Conservation (phyloP, 768 basidiomycete species). For the Auricularia cornea region DNA sequence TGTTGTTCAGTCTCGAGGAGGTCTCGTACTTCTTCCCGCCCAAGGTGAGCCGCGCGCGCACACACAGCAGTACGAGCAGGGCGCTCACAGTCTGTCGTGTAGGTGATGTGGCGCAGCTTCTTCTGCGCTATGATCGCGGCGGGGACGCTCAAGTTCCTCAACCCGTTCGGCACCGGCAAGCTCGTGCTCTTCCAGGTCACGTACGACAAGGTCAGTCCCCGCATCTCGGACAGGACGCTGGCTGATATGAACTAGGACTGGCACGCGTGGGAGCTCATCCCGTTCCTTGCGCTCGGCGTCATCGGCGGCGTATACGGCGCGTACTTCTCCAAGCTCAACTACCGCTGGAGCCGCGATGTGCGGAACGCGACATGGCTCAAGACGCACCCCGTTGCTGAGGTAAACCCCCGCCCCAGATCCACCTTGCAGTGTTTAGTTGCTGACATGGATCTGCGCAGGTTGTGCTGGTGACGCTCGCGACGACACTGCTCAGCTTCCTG, state of each 20-base stretch:
- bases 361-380: slow-evolving; percentile 77
- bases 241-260: slow-evolving; percentile 53
- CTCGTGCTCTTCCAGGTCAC: slow-evolving; percentile 87
- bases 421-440: too few relatives aligned
- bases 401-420: too few relatives aligned
- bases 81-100: background rate
- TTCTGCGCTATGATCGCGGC: slow-evolving; percentile 35
- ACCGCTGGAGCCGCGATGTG: slow-evolving; percentile 77
- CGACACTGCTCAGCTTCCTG: slow-evolving; percentile 70
- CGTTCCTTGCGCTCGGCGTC: slow-evolving; percentile 80
- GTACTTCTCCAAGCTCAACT: slow-evolving; percentile 85
- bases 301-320: slow-evolving; percentile 94
- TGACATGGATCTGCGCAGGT: too few relatives aligned
- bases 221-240: background rate
- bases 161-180: slow-evolving; percentile 94
- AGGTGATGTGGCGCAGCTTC: slow-evolving; percentile 20
- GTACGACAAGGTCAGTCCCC: slow-evolving; percentile 58
- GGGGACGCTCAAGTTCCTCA: slow-evolving; percentile 36
- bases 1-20: slow-evolving; percentile 88
- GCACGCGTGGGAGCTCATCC: slow-evolving; percentile 81
- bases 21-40: slow-evolving; percentile 96
- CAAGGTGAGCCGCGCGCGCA: slow-evolving; percentile 64
- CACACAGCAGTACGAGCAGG: too few relatives aligned
- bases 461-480: slow-evolving; percentile 64
- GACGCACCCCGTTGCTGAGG: slow-evolving; percentile 73